Percentiles rank a stretch among this genome's conserved stretches.
phyloP scores from a whole-genome alignment of 2,329 filamentous ascomycete genomes.

The Hansfordia pulvinata region DNA sequence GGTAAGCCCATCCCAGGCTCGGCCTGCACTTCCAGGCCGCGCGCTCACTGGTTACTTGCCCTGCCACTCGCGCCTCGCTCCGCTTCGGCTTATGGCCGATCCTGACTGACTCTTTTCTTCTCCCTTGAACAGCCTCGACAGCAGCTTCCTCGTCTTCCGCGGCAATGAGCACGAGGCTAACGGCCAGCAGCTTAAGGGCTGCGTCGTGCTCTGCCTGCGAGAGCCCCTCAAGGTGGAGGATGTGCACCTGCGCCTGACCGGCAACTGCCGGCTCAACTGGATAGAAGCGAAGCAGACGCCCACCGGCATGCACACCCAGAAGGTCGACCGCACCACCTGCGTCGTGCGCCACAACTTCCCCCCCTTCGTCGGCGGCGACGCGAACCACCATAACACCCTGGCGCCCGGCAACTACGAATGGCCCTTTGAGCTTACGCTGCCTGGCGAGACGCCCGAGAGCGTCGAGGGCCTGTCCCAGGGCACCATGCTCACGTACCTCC shows the following conservation, averaged over 20 bases:
- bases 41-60: no score
- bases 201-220: slow-evolving; percentile 59
- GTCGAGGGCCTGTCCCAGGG: slow-evolving; percentile 77
- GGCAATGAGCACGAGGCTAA: slow-evolving; percentile 63
- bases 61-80: no score
- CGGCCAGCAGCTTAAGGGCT: slow-evolving; percentile 61
- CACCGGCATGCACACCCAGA: slow-evolving; percentile 44
- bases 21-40: no score
- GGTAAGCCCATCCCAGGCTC: slow-evolving; percentile 29
- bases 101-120: slow-evolving; percentile 1
- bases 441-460: slow-evolving; percentile 66
- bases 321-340: slow-evolving; percentile 40
- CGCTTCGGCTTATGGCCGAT: slow-evolving; percentile 2
- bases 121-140: slow-evolving; percentile 46
- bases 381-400: slow-evolving; percentile 44
- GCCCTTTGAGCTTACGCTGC: slow-evolving; percentile 63
- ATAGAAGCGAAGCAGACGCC: slow-evolving; percentile 30
- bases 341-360: slow-evolving; percentile 60
- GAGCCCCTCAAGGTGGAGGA: slow-evolving; percentile 58
- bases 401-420: slow-evolving; percentile 72
- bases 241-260: slow-evolving; percentile 57
- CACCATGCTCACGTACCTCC: slow-evolving; percentile 79
- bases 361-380: slow-evolving; percentile 44
- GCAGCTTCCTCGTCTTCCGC: slow-evolving; percentile 67
- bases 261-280: slow-evolving; percentile 56